Percentiles rank a stretch among this genome's conserved stretches.
phyloP scores from a whole-genome alignment of 768 basidiomycete species.

The Boletus fagicola region DNA sequence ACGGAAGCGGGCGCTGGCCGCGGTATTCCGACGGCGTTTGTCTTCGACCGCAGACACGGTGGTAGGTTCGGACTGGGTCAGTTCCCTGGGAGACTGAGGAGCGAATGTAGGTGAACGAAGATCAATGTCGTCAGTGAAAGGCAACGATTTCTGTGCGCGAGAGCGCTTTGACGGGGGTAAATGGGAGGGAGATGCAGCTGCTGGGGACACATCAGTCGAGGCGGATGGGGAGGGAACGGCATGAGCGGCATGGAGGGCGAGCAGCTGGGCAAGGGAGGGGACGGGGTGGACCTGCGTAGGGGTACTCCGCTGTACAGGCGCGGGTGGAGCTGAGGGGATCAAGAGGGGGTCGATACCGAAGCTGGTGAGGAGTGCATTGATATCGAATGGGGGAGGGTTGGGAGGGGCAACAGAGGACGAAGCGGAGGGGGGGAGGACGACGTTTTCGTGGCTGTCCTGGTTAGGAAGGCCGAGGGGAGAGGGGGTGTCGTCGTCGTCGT shows the following conservation, averaged over 20 bases:
- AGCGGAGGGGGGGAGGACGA: conserved; percentile 47
- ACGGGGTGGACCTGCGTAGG: conserved; percentile 23
- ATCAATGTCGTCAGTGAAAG: conserved; percentile 25
- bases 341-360: conserved; percentile 46
- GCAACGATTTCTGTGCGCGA: conserved; percentile 53
- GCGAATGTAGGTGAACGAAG: conserved; percentile 28
- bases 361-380: conserved; percentile 35
- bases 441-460: conserved; percentile 58
- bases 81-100: conserved; percentile 31
- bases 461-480: conserved; percentile 28
- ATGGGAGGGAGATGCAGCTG: conserved; percentile 14
- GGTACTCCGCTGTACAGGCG: conserved; percentile 30
- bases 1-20: conserved; percentile 89
- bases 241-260: conserved; percentile 55
- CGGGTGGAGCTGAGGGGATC: conserved; percentile 27
- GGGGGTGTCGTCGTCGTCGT: conserved; percentile 41
- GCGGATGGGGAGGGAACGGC: conserved; percentile 20
- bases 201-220: conserved; percentile 14
- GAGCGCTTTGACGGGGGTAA: conserved; percentile 46
- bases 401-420: conserved; percentile 24
- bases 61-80: conserved; percentile 19
- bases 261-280: conserved; percentile 68
- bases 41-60: conserved; percentile 67
- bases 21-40: conserved; percentile 91
- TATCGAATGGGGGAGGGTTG: conserved; percentile 44